phyloP scores from a whole-genome alignment of 148 eudicot species.

The Cornus florida region DNA sequence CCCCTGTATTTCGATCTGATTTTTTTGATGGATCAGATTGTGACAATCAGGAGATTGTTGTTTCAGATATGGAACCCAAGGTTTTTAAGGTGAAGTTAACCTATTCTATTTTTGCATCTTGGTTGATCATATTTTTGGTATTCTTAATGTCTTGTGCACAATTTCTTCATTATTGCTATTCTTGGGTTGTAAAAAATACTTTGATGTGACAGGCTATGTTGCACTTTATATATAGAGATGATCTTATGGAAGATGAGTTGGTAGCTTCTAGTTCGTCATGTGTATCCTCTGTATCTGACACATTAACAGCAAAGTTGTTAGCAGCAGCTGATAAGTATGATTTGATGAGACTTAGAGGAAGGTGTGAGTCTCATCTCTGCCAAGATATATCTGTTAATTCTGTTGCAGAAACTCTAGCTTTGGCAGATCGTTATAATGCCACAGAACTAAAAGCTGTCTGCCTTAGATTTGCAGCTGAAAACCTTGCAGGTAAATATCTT shows the following conservation, averaged over 20 bases:
- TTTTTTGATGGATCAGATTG: constrained; percentile 45
- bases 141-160: background rate
- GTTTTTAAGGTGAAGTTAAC: constrained; percentile 64
- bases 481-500: constrained; percentile 66
- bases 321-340: constrained; percentile 83
- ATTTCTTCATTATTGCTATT: background rate
- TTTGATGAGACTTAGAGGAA: constrained; percentile 64
- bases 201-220: constrained; percentile 67
- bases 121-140: background rate
- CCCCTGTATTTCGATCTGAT: constrained; percentile 55
- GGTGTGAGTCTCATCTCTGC: constrained; percentile 84
- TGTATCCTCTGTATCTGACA: constrained; percentile 43
- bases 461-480: constrained; percentile 85
- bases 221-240: constrained; percentile 77
- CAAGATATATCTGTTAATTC: constrained; percentile 69
- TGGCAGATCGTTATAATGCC: constrained; percentile 68
- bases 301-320: constrained; percentile 61
- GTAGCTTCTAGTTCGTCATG: constrained; percentile 45
- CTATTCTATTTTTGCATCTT: background rate
- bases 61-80: constrained; percentile 67
- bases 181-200: background rate
- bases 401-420: constrained; percentile 57
- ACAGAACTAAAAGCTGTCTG: constrained; percentile 72
- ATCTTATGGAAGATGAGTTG: constrained; percentile 53
- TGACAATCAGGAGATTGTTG: constrained; percentile 46